Evolutionary conservation across 129 eudicot species (phyloP), one percentile per base, ranked within the genome.

Genomic region (Flaveria sonorensis): DNA sequence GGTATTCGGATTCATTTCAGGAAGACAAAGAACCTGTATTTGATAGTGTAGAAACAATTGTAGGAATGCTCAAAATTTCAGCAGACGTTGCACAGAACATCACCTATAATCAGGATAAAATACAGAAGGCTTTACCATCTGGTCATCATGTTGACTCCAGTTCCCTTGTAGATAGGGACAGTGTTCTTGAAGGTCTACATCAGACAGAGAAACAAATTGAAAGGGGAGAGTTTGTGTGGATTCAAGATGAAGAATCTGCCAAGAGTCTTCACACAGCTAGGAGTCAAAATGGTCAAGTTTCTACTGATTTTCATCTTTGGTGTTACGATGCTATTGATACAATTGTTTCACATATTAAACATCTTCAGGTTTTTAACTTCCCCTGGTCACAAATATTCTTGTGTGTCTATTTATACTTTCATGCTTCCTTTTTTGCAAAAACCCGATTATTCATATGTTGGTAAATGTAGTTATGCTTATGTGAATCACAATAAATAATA

Each of bases 11-110:
- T 59, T 59, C 12, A 20, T 40, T 23, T 36, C 91, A 95, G 99
- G 99, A 95, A 86, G 99, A 92, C 56, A 95, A 95, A 78, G 99
- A 95, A 72, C 97, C 97, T 60, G 91, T 86, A 63, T 95, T 92
- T 70, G 99, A 95, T 84, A 92, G 97, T 67, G 96, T 89, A 13
- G 89, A 92, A 72, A 80, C 97, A 52, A 87, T 95, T 61, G 39
- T 76, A 56, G 97, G 99, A 65, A 95, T 95, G 99, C 94, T 95
- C 32, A 92, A 95, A 85, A 94, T 88, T 20, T 89, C 92, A 64
- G 85, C 99, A 1, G 99, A 95, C 60, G 89, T 89, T 85, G 99
- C 99, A 56, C 89, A 83, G 50, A 95, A 89, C 71, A 81, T 95
- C 30, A 85, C 88, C n/a, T 95, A 84, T 73, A 89, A 95, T 62